Conservation (phyloP, 176 grass and related monocot genomes). For the Bonia amplexicaulis region DNA sequence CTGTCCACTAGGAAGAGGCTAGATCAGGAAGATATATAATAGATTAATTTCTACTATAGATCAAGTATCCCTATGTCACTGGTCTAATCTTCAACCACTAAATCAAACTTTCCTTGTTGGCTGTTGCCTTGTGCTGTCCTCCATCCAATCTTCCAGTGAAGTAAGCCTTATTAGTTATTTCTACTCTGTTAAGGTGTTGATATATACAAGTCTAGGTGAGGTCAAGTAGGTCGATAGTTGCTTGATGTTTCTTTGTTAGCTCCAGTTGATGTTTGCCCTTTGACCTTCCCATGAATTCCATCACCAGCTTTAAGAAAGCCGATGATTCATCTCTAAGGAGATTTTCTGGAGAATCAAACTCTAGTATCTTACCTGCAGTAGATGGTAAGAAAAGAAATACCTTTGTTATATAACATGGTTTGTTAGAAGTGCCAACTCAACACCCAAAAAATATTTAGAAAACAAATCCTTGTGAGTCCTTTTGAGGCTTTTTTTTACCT, state of each 20-base stretch:
- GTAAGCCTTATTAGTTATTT: neutral
- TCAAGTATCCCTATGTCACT: neutral
- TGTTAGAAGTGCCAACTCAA: neutral
- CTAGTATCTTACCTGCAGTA: slow-evolving; percentile 71
- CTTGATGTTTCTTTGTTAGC: slow-evolving; percentile 23
- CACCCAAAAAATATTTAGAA: neutral
- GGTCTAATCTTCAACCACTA: neutral
- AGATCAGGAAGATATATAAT: neutral
- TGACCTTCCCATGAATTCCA: slow-evolving; percentile 68
- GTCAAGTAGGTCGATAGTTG: neutral
- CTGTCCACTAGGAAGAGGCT: neutral
- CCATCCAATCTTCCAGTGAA: neutral
- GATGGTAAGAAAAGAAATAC: neutral
- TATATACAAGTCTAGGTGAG: slow-evolving; percentile 11
- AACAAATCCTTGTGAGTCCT: neutral
- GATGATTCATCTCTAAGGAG: slow-evolving; percentile 68
- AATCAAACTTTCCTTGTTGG: neutral
- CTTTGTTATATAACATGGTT: neutral
- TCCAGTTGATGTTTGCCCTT: slow-evolving; percentile 17
- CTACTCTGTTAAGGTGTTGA: neutral
- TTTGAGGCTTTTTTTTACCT: slow-evolving; percentile 40
- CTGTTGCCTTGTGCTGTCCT: neutral
- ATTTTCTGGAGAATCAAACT: slow-evolving; percentile 66
- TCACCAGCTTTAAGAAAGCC: slow-evolving; percentile 76
- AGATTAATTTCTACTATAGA: neutral